Evolutionary conservation across 2,329 filamentous ascomycete genomes (phyloP).

Genomic region (Penicillium decumbens): DNA sequence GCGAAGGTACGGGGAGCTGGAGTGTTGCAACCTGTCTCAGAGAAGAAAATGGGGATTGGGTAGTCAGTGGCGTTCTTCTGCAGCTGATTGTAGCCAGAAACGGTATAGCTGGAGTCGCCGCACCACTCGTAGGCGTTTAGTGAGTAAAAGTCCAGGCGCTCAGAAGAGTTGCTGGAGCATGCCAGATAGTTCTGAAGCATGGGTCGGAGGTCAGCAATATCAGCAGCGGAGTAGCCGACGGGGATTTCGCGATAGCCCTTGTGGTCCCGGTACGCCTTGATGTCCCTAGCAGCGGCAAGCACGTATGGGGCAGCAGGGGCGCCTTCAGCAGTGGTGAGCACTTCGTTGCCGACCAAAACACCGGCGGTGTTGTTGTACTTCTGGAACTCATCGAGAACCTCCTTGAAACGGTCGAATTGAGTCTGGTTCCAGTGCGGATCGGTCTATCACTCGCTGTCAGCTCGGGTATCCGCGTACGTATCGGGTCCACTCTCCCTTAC

Average conservation of each 20-base stretch:
- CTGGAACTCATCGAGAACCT: constrained; percentile 73
- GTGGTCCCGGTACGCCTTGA: constrained; percentile 72
- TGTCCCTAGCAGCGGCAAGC: constrained; percentile 73
- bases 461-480: background rate
- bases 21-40: constrained; percentile 77
- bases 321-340: constrained; percentile 52
- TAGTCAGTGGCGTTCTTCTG: constrained; percentile 64
- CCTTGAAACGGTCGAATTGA: constrained; percentile 63
- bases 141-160: constrained; percentile 76
- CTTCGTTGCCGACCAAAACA: constrained; percentile 85
- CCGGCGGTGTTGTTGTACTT: constrained; percentile 74
- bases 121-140: constrained; percentile 85
- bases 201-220: constrained; percentile 66
- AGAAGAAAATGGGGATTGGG: constrained; percentile 83
- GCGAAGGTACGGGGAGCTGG: constrained; percentile 42
- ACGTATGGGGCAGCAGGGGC: constrained; percentile 72
- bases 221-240: constrained; percentile 80
- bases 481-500: constrained; percentile 23
- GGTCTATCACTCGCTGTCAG: constrained; percentile 38
- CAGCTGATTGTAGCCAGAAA: constrained; percentile 66
- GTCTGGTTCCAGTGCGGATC: constrained; percentile 66
- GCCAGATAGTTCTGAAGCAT: constrained; percentile 71
- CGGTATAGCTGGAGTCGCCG: constrained; percentile 52
- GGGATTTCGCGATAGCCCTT: constrained; percentile 78
- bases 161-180: constrained; percentile 63